These are phyloP conservation scores for Spencermartinsiella europaea DNA, from an alignment of 805 yeast genomes.

Conservation along the genomic window DNA sequence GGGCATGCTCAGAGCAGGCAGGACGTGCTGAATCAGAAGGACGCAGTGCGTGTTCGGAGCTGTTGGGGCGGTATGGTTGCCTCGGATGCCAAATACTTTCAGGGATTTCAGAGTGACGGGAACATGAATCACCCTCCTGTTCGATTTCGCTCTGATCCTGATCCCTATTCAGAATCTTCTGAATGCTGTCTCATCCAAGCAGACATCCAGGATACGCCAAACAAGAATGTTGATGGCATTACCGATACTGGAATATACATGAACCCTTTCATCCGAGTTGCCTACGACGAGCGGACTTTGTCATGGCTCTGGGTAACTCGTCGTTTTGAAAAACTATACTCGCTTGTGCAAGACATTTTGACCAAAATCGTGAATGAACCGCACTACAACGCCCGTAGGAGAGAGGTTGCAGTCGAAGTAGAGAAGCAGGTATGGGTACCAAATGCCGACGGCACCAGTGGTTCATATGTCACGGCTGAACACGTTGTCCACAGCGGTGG, in stretches of 20 bases:
- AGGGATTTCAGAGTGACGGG: not conserved
- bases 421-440: not conserved
- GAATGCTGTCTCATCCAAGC: constrained; percentile 18
- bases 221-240: not conserved
- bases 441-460: not conserved
- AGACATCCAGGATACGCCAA: constrained; percentile 6
- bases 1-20: constrained; percentile 14
- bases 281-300: constrained; percentile 10
- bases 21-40: constrained; percentile 10
- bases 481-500: not conserved
- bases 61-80: constrained; percentile 20
- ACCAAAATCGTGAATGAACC: constrained; percentile 8
- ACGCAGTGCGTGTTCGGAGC: constrained; percentile 14
- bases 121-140: not conserved
- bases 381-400: constrained; percentile 6
- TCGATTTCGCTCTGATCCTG: constrained; percentile 10
- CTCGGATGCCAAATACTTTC: constrained; percentile 15
- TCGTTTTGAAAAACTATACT: constrained; percentile 14
- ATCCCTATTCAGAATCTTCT: constrained; percentile 14
- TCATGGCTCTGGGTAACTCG: constrained; percentile 11
- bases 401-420: not conserved
- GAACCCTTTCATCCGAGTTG: constrained; percentile 17
- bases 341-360: constrained; percentile 11
- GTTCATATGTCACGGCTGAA: not conserved
- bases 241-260: constrained; percentile 8